Conservation (phyloP, 1,284 basidiomycete genomes). For the Moesziomyces aphidis region DNA sequence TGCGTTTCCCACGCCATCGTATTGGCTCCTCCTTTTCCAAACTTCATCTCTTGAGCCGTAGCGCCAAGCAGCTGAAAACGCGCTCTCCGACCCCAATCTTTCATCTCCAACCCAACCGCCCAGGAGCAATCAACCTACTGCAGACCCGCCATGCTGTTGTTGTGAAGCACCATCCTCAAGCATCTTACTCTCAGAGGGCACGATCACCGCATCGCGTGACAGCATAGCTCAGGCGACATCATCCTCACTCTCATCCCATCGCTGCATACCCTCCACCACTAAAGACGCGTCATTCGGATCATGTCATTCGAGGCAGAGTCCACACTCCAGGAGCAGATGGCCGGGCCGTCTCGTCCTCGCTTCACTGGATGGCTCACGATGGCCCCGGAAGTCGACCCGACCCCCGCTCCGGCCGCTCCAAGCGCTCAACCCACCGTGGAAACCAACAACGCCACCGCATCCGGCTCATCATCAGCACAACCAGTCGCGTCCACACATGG, state of each 20-base stretch:
- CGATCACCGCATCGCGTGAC: not conserved
- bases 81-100: not conserved
- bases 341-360: constrained; percentile 35
- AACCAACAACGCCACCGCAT: constrained; percentile 1
- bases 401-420: constrained; percentile 8
- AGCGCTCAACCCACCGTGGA: not conserved
- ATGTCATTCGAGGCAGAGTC: constrained; percentile 25
- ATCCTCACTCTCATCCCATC: not conserved
- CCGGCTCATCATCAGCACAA: constrained; percentile 6
- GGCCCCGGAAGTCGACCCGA: constrained; percentile 48
- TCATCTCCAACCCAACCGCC: not conserved
- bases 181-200: not conserved
- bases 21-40: not conserved
- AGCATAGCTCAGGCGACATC: not conserved
- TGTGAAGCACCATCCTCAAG: not conserved
- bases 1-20: not conserved
- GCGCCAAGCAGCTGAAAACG: not conserved
- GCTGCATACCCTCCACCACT: not conserved
- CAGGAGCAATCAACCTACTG: not conserved
- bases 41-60: not conserved
- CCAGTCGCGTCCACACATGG: constrained; percentile 31
- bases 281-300: not conserved
- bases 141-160: not conserved
- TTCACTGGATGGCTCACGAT: constrained; percentile 60
- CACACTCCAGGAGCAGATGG: constrained; percentile 39